phyloP scores from a whole-genome alignment of 2,329 filamentous ascomycete genomes.

The Penicillium sp. region DNA sequence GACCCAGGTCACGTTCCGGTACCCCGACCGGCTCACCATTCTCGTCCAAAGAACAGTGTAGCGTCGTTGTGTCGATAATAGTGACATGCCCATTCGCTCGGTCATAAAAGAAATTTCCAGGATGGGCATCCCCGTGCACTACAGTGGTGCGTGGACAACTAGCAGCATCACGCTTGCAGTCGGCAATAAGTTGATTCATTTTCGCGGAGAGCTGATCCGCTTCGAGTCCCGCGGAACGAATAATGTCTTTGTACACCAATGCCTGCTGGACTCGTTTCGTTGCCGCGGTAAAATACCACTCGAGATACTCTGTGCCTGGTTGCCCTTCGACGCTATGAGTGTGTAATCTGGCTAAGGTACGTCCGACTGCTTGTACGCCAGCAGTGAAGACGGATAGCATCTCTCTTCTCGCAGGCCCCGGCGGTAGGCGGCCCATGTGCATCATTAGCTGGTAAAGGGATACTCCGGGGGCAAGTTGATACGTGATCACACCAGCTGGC shows the following conservation, averaged over 20 bases:
- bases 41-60: not conserved
- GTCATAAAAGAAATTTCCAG: constrained; percentile 3
- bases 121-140: not conserved
- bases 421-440: not conserved
- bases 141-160: not conserved
- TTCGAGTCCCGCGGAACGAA: not conserved
- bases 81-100: not conserved
- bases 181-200: not conserved
- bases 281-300: constrained; percentile 1
- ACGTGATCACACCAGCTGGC: not conserved
- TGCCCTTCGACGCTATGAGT: not conserved
- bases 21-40: not conserved
- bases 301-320: not conserved
- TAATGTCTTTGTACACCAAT: not conserved
- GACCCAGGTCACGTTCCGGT: not conserved
- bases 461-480: not conserved
- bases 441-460: constrained; percentile 1
- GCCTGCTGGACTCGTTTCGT: not conserved
- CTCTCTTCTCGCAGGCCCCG: not conserved
- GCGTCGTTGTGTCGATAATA: not conserved
- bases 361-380: not conserved
- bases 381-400: not conserved
- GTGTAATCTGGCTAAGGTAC: not conserved
- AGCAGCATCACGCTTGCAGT: not conserved
- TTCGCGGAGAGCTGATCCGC: not conserved